Percentiles rank a stretch among this genome's conserved stretches.
Evolutionary conservation across 1,284 basidiomycete genomes (phyloP).

Genomic region (Megacollybia platyphylla): DNA sequence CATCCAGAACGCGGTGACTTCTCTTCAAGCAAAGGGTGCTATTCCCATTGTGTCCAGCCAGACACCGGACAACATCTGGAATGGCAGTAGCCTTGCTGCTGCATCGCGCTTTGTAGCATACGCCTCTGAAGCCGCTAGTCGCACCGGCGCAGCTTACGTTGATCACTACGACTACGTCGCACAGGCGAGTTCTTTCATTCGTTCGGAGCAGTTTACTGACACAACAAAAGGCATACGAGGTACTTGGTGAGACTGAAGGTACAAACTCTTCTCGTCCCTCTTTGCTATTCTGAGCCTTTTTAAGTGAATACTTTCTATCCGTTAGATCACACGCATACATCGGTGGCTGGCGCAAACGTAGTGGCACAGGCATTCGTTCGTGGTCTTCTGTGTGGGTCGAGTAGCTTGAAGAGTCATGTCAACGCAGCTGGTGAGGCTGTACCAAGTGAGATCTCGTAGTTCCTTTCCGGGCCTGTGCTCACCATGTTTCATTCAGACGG

Average conservation of each 20-base stretch:
- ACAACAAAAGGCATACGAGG: conserved; percentile 22
- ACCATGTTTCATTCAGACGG: conserved; percentile 10
- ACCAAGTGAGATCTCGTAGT: conserved; percentile 16
- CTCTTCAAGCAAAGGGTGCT: conserved; percentile 28
- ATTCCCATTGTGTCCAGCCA: background rate
- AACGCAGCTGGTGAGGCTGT: conserved; percentile 21
- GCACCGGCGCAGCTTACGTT: conserved; percentile 27
- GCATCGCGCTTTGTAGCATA: conserved; percentile 32
- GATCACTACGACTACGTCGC: conserved; percentile 30
- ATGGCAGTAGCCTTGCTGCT: conserved; percentile 18
- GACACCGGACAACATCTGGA: conserved; percentile 17
- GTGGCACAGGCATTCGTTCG: conserved; percentile 31
- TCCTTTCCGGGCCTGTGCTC: background rate
- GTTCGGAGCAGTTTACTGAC: no score
- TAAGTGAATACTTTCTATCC: conserved; percentile 28
- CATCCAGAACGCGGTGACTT: conserved; percentile 27
- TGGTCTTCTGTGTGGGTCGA: conserved; percentile 21
- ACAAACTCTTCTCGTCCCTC: background rate
- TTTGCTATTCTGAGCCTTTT: background rate
- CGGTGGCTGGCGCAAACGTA: conserved; percentile 22
- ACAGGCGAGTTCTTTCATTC: background rate
- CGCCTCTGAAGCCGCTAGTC: conserved; percentile 23
- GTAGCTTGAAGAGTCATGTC: conserved; percentile 17
- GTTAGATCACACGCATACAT: conserved; percentile 34
- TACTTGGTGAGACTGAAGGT: conserved; percentile 21